These are phyloP conservation scores for Metschnikowia koreensis DNA, from an alignment of 805 yeast genomes.

Conservation along the genomic window DNA sequence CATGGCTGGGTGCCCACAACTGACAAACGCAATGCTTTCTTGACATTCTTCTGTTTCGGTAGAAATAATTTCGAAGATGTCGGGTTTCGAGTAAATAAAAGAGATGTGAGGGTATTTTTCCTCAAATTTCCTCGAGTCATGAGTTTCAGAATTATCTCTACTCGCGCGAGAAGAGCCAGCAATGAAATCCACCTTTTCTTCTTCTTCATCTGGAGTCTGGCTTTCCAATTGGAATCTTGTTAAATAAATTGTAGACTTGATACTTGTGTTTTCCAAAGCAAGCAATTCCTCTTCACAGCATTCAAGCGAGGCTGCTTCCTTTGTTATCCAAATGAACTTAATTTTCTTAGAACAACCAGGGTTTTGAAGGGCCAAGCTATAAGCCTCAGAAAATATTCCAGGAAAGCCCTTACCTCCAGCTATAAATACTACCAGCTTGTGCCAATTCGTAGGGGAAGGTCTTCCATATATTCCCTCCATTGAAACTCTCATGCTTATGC, in stretches of 20 bases:
- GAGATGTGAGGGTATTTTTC: slow-evolving; percentile 32
- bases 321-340: slow-evolving; percentile 37
- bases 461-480: slow-evolving; percentile 64
- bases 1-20: slow-evolving; percentile 62
- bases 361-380: slow-evolving; percentile 17
- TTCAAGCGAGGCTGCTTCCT: slow-evolving; percentile 33
- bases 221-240: neutral
- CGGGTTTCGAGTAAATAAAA: slow-evolving; percentile 44
- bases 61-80: slow-evolving; percentile 29
- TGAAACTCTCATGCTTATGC: slow-evolving; percentile 37
- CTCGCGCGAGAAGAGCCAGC: neutral
- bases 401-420: slow-evolving; percentile 70
- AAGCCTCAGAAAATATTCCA: slow-evolving; percentile 48
- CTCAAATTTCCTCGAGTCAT: slow-evolving; percentile 2
- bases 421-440: slow-evolving; percentile 46
- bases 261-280: slow-evolving; percentile 28
- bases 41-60: slow-evolving; percentile 33
- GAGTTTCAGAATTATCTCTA: neutral
- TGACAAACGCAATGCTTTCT: slow-evolving; percentile 46
- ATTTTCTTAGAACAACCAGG: neutral
- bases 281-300: slow-evolving; percentile 37
- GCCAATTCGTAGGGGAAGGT: slow-evolving; percentile 44
- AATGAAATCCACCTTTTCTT: neutral
- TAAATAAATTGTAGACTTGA: slow-evolving; percentile 39
- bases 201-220: neutral